Evolutionary conservation across 257 asterid genomes (phyloP), one percentile per base, ranked within the genome.

Genomic region (Penstemon eatonii): DNA sequence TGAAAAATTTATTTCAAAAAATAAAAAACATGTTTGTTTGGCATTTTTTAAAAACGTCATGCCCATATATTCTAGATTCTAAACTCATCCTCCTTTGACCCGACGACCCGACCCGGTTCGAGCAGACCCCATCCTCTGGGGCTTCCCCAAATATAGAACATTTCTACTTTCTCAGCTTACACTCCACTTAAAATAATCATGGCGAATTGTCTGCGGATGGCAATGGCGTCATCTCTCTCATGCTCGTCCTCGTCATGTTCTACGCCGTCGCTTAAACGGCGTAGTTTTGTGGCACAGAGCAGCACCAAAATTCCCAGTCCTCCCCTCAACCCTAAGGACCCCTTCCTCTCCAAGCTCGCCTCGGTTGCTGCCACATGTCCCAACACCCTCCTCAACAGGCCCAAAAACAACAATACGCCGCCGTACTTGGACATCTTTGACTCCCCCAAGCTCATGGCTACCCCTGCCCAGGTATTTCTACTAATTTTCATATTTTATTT

Each of bases 281-380:
- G 82, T 53, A 54, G 81, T 68, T 66, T 69, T 47, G 45, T 61
- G 40, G 47, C 64, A 45, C 33, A 69, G 64, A 70, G 64, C 69
- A 68, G 76, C 78, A 15, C 81, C 43, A 84, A 80, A 65, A 75
- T 89, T 76, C 93, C 93, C 6, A 79, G 88, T 74, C 88, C 95
- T 72, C 95, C 95, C 3, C 1, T 86, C 6, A 88, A 88, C 90
- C 97, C 94, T 85, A 85, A 82, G 45, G 95, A 92, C 82, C 96
- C 91, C 15, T 86, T 90, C 69, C 73, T 90, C 6, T 79, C 86
- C 12, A 87, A 81, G 82, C 94, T 92, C 42, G 90, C 92, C 71
- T 85, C 95, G 3, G 83, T 81, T 25, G 96, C 91, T 43, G 88
- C 93, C 56, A 75, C 73, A 33, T 82, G 89, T 51, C 95, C 96